phyloP scores from a whole-genome alignment of 2,329 filamentous ascomycete species.

The Aspergillus sp. region DNA sequence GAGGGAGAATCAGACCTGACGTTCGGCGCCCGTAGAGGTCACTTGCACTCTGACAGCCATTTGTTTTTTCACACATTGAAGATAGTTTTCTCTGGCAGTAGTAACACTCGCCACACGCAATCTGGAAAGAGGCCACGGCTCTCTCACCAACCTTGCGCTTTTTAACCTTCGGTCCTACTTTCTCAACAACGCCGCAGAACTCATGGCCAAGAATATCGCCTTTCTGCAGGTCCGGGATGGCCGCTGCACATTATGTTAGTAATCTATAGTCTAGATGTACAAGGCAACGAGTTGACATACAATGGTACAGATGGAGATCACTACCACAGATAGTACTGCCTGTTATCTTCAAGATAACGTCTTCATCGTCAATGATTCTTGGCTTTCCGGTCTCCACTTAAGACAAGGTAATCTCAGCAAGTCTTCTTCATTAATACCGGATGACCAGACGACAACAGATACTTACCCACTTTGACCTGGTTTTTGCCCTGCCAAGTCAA shows the following conservation, averaged over 20 bases:
- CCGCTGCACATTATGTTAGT: constrained; percentile 18
- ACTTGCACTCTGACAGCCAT: constrained; percentile 61
- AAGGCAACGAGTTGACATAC: constrained; percentile 10
- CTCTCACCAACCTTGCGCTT: constrained; percentile 54
- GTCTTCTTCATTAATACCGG: no score
- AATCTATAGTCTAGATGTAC: neutral
- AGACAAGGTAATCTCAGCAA: neutral
- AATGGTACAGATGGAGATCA: constrained; percentile 47
- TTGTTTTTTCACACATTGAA: constrained; percentile 72
- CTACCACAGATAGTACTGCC: constrained; percentile 55
- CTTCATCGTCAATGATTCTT: constrained; percentile 60
- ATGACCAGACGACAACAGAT: neutral
- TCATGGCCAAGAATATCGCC: constrained; percentile 60
- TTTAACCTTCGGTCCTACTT: constrained; percentile 48
- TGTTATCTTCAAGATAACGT: constrained; percentile 74
- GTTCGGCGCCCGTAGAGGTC: constrained; percentile 73
- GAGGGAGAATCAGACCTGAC: constrained; percentile 41
- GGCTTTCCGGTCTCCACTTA: constrained; percentile 60
- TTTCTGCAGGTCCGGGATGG: constrained; percentile 51
- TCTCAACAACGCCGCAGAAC: constrained; percentile 45
- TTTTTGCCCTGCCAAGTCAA: constrained; percentile 78
- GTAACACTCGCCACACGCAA: constrained; percentile 60
- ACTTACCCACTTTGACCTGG: constrained; percentile 56
- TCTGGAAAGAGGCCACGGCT: constrained; percentile 81
- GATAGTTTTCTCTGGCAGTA: constrained; percentile 72